Base-by-base conservation (phyloP, 2,329 filamentous ascomycete species). In the Colletotrichum caudatum region DNA sequence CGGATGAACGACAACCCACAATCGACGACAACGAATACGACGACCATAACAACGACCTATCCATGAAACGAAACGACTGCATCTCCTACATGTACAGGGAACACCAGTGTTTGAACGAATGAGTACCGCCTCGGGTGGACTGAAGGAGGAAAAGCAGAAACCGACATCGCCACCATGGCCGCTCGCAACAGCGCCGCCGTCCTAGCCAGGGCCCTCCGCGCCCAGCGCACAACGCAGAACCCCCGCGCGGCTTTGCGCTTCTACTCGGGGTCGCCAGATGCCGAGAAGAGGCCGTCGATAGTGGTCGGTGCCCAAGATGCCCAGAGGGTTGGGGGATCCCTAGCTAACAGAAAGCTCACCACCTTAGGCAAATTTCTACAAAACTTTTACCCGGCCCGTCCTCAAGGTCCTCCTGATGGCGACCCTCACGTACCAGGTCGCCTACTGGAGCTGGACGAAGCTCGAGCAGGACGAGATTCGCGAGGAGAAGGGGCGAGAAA, bases 391-490 rank as follows among this genome's bases (percentile, higher is more conserved):
- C 50, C 87, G 92, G 1, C 93, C 93, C 3, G 85, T 95, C 57
- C 87, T 89, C 64, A 95, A 94, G 82, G 90, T 90, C 65, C 88
- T 94, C 74, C 85, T 95, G 48, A 87, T 92, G 78, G 92, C 93
- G 65, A 87, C 94, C 66, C 90, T 94, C 78, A 92, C 91, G 2
- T 96, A 95, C 80, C 93, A 96, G 81, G 76, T 93, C n/a, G 81
- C 87, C 18, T 95, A 95, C 82, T 94, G 89, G 84, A 83, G 82
- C 18, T 96, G 93, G 93, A 79, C 89, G 48, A 93, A 91, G 81
- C 84, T 95, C 62, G 93, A 95, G 80, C 87, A 88, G 44, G 86
- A 93, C 65, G 93, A 96, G 82, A 84, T 88, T 68, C 90, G 87
- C 77, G 82, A 83, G 26, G 84, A 90, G 56, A 88, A 71, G 57